phyloP scores from a whole-genome alignment of 148 eudicot species.

The Rhododendron kiyosumense region DNA sequence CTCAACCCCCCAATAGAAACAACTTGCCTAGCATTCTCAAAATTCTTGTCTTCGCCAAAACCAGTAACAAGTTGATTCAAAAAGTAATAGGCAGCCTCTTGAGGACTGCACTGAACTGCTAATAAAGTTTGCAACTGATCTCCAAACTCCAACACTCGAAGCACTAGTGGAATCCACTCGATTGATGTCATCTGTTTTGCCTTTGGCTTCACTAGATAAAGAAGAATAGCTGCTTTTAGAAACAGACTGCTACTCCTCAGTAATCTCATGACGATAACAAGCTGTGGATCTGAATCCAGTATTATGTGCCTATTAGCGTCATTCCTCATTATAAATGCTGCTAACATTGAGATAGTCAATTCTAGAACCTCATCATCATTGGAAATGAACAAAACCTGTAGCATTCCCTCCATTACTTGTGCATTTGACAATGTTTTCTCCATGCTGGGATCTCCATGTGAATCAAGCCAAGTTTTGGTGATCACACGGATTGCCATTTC shows the following conservation, averaged over 20 bases:
- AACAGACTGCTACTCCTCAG: constrained; percentile 41
- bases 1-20: constrained; percentile 42
- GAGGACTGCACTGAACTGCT: constrained; percentile 33
- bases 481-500: constrained; percentile 40
- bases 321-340: constrained; percentile 27
- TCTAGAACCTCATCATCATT: constrained; percentile 44
- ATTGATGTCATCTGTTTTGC: constrained; percentile 43
- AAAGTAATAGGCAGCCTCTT: constrained; percentile 44
- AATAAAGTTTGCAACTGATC: constrained; percentile 38
- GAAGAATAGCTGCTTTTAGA: constrained; percentile 41
- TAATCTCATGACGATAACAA: constrained; percentile 27
- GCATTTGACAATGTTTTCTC: constrained; percentile 27
- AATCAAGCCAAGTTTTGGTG: constrained; percentile 33
- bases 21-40: constrained; percentile 36
- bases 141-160: constrained; percentile 44
- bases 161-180: constrained; percentile 49
- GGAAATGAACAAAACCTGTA: constrained; percentile 38
- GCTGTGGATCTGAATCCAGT: constrained; percentile 33
- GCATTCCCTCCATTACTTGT: constrained; percentile 36
- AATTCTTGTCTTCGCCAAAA: constrained; percentile 38
- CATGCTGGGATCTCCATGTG: constrained; percentile 16
- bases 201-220: constrained; percentile 41
- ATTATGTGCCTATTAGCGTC: constrained; percentile 26
- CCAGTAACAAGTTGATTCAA: constrained; percentile 38
- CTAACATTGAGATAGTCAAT: constrained; percentile 36